A percentile compares a stretch with the other conserved stretches of the same genome.
Evolutionary conservation across 1,284 basidiomycete species (phyloP).

Genomic region (Sporisorium iseilematis-ciliati): DNA sequence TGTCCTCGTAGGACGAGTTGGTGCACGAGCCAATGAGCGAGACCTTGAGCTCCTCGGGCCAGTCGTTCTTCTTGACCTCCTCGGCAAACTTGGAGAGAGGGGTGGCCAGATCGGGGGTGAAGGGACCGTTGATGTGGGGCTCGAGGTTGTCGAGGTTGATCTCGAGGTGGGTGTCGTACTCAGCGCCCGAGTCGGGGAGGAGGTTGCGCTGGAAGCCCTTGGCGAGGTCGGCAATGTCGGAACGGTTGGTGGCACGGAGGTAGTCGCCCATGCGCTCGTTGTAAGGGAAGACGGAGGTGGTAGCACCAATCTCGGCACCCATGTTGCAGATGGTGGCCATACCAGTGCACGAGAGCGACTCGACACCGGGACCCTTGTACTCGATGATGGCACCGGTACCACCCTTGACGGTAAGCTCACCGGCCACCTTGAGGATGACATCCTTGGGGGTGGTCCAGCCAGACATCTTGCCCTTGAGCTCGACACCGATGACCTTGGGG

Average conservation of each 20-base stretch:
- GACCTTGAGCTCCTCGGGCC: slow-evolving; percentile 97
- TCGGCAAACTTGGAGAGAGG: slow-evolving; percentile 90
- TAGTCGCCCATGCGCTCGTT: slow-evolving; percentile 94
- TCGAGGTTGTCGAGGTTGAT: slow-evolving; percentile 97
- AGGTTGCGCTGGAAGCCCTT: slow-evolving; percentile 91
- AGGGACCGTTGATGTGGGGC: slow-evolving; percentile 97
- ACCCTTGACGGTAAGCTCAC: slow-evolving; percentile 70
- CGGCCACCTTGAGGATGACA: slow-evolving; percentile 69
- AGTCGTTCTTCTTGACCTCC: slow-evolving; percentile 93
- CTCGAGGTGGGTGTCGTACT: slow-evolving; percentile 94
- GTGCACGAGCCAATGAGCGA: slow-evolving; percentile 99
- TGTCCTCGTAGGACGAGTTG: slow-evolving; percentile 99
- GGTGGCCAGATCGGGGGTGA: slow-evolving; percentile 75
- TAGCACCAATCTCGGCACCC: slow-evolving; percentile 99
- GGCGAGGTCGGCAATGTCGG: slow-evolving; percentile 89
- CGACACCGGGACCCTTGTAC: slow-evolving; percentile 78
- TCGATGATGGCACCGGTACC: slow-evolving; percentile 70
- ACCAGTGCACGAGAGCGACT: slow-evolving; percentile 96
- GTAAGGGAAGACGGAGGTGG: slow-evolving; percentile 98
- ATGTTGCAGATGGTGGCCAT: slow-evolving; percentile 99
- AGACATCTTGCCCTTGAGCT: slow-evolving; percentile 91
- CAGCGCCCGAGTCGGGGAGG: slow-evolving; percentile 85
- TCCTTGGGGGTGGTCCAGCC: slow-evolving; percentile 97
- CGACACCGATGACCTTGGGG: slow-evolving; percentile 98
- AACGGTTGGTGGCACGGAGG: slow-evolving; percentile 90